Evolutionary conservation across 768 basidiomycete species (phyloP).

Genomic region (Phlebiopsis gigantea): DNA sequence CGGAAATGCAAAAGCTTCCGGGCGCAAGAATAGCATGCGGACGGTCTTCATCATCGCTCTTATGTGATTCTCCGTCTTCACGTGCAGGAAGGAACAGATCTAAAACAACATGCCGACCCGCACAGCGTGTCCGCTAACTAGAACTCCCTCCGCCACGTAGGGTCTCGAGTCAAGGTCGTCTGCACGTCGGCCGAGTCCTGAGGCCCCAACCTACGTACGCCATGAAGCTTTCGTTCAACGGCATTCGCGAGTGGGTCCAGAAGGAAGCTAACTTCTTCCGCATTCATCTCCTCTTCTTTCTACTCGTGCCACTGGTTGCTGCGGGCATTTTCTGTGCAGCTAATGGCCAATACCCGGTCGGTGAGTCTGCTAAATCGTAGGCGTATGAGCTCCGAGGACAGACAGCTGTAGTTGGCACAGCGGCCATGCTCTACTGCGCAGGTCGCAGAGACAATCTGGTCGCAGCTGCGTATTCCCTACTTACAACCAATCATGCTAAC

Average conservation of each 20-base stretch:
- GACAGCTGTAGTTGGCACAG: no score
- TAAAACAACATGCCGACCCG: neutral
- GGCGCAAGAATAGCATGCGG: no score
- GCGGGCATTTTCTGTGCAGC: conserved; percentile 62
- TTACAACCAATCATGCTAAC: neutral
- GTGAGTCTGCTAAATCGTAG: conserved; percentile 17
- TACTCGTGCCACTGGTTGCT: conserved; percentile 51
- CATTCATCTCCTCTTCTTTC: conserved; percentile 44
- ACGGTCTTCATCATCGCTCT: neutral
- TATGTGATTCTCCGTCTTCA: neutral
- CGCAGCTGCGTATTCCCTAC: neutral
- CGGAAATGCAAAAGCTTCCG: no score
- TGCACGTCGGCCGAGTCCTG: neutral
- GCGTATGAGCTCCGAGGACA: no score
- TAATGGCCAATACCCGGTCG: conserved; percentile 44
- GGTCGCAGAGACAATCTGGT: neutral
- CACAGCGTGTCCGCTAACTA: neutral
- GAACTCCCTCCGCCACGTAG: neutral
- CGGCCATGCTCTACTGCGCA: no score
- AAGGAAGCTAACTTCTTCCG: conserved; percentile 47
- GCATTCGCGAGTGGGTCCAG: conserved; percentile 14
- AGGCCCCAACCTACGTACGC: neutral
- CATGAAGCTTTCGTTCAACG: conserved; percentile 3
- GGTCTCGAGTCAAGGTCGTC: neutral
- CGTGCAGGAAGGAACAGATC: neutral